Percentiles rank a stretch among this genome's conserved stretches.
phyloP scores from a whole-genome alignment of 148 eudicot genomes.

The Camellia granthamiana region DNA sequence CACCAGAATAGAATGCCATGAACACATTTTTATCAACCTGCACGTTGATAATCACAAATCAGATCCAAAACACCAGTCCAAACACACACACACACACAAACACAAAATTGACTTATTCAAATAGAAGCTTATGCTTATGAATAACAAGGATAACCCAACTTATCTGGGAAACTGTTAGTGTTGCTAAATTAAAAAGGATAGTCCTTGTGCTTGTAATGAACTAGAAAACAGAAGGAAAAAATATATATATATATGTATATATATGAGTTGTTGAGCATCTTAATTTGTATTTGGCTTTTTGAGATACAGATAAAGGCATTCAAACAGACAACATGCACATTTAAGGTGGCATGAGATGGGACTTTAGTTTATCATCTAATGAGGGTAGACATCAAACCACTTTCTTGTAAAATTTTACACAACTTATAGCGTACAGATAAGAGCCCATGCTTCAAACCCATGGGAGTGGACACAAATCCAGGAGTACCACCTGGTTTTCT shows the following conservation, averaged over 20 bases:
- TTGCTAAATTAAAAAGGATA: background rate
- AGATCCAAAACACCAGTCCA: slow-evolving; percentile 2
- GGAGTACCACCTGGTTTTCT: background rate
- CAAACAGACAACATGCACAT: background rate
- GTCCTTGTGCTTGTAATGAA: background rate
- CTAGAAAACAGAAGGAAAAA: background rate
- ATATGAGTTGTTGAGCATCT: background rate
- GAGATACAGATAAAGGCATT: background rate
- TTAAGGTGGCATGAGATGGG: background rate
- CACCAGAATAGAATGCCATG: slow-evolving; percentile 85
- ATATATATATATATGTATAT: background rate
- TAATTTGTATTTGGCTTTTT: background rate
- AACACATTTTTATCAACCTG: slow-evolving; percentile 98
- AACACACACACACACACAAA: background rate
- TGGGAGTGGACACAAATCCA: too few species aligned
- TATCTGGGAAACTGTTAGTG: background rate
- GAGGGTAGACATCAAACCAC: background rate
- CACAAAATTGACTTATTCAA: background rate
- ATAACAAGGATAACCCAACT: slow-evolving; percentile 1
- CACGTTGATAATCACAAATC: slow-evolving; percentile 14
- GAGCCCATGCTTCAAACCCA: too few species aligned
- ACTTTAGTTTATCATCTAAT: background rate
- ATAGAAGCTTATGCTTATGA: background rate
- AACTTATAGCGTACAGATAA: background rate
- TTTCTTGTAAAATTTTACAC: background rate